Percentiles rank a stretch among this genome's conserved stretches.
Conservation (phyloP, 495 filamentous ascomycete genomes). For the Paragyromitra xinjiangensis region DNA sequence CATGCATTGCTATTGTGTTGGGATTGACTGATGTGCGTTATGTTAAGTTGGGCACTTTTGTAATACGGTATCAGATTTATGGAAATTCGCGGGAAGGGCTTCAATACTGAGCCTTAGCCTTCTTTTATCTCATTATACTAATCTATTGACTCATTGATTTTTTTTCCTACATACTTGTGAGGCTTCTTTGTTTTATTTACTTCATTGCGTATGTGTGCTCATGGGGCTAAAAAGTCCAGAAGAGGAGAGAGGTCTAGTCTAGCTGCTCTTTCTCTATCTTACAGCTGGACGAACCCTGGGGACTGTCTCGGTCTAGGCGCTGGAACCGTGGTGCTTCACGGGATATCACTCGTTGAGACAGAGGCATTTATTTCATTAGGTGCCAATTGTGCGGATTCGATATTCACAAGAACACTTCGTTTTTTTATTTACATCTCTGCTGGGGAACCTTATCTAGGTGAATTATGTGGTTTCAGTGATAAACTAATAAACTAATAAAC, state of each 20-base stretch:
- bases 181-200: too few relatives aligned
- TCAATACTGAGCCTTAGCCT: neutral
- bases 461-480: too few relatives aligned
- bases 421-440: too few relatives aligned
- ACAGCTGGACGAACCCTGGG: neutral
- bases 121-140: too few relatives aligned
- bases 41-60: slow-evolving; percentile 14
- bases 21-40: slow-evolving; percentile 12
- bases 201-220: too few relatives aligned
- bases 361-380: neutral
- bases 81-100: neutral
- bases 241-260: neutral
- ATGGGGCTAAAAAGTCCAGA: too few relatives aligned
- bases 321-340: neutral
- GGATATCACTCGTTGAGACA: neutral
- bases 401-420: too few relatives aligned
- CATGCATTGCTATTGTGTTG: slow-evolving; percentile 10
- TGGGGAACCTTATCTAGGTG: too few relatives aligned
- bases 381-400: neutral
- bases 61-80: slow-evolving; percentile 14
- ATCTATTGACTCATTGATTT: too few relatives aligned
- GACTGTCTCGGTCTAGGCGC: neutral
- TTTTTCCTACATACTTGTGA: neutral
- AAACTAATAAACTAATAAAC: neutral
- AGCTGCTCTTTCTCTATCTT: neutral